Evolutionary conservation across 495 filamentous ascomycete genomes (phyloP).

Genomic region (Tetracladium setigerum): DNA sequence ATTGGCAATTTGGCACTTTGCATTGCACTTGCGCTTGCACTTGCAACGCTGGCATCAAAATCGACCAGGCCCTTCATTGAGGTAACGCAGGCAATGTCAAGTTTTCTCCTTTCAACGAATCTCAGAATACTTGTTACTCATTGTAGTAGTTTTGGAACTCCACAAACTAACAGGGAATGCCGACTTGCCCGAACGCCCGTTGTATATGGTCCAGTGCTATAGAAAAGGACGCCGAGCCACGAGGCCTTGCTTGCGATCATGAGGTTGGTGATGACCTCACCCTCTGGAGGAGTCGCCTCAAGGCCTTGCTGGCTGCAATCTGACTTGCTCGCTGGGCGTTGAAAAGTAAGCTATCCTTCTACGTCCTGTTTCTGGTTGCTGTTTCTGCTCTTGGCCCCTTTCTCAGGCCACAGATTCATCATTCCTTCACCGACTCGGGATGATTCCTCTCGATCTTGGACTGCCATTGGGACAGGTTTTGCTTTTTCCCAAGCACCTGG

Average conservation of each 20-base stretch:
- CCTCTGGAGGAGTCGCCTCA: background rate
- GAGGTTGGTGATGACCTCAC: background rate
- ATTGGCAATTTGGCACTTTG: too few relatives aligned
- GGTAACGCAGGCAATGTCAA: too few relatives aligned
- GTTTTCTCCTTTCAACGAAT: too few relatives aligned
- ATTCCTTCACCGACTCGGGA: background rate
- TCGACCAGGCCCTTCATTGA: too few relatives aligned
- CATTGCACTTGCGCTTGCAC: too few relatives aligned
- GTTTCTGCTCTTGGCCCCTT: constrained; percentile 5
- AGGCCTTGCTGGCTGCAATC: background rate
- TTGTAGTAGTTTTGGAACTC: too few relatives aligned
- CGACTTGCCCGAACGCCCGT: too few relatives aligned
- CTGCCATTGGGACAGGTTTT: background rate
- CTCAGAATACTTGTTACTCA: too few relatives aligned
- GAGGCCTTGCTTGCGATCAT: background rate
- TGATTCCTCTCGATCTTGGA: background rate
- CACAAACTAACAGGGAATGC: too few relatives aligned
- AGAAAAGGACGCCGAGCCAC: too few relatives aligned
- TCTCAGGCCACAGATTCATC: background rate
- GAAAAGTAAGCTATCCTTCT: background rate
- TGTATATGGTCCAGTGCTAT: too few relatives aligned
- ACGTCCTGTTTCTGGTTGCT: background rate
- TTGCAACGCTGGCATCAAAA: too few relatives aligned
- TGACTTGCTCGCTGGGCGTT: background rate
- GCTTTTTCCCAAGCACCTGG: constrained; percentile 13